Conservation (phyloP, 768 basidiomycete species). For the Auriscalpium microsporum region DNA sequence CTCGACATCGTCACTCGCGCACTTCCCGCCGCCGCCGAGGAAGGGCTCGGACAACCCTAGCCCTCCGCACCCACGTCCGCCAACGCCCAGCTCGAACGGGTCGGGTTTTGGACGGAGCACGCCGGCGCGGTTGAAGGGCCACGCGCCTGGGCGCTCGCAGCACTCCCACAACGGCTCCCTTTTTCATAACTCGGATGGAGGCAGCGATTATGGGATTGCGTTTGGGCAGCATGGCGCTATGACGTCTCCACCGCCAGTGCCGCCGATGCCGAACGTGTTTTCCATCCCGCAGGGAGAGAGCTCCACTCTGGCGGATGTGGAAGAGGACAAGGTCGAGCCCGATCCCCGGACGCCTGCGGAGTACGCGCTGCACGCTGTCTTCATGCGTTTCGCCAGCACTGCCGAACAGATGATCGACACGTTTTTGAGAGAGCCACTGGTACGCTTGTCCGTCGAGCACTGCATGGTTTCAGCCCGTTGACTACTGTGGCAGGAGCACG, state of each 20-base stretch:
- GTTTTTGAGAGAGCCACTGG: conserved; percentile 61
- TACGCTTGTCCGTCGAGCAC: conserved; percentile 28
- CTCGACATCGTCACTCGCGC: conserved; percentile 65
- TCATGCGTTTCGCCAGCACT: conserved; percentile 74
- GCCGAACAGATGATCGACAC: conserved; percentile 75
- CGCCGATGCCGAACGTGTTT: conserved; percentile 58
- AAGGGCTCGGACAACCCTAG: conserved; percentile 37
- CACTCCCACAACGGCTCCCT: conserved; percentile 74
- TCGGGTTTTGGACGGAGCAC: conserved; percentile 26
- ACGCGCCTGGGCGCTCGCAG: conserved; percentile 58
- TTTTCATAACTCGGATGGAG: conserved; percentile 60
- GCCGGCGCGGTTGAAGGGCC: conserved; percentile 43
- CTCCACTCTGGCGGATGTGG: conserved; percentile 31
- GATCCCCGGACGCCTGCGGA: conserved; percentile 81
- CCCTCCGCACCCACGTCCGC: conserved; percentile 48
- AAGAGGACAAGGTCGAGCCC: conserved; percentile 59
- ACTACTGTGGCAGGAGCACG: conserved; percentile 44
- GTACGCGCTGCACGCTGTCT: conserved; percentile 81
- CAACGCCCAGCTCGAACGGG: conserved; percentile 50
- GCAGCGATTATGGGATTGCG: conserved; percentile 56
- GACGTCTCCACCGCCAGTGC: conserved; percentile 69
- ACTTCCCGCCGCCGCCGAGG: conserved; percentile 32
- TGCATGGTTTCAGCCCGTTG: not conserved
- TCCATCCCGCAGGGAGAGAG: conserved; percentile 37
- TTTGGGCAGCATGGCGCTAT: conserved; percentile 17